A percentile compares a stretch with the other conserved stretches of the same genome.
These are phyloP conservation scores for Penicillium polonicum DNA, from an alignment of 2,329 filamentous ascomycete genomes.

Conservation along the genomic window DNA sequence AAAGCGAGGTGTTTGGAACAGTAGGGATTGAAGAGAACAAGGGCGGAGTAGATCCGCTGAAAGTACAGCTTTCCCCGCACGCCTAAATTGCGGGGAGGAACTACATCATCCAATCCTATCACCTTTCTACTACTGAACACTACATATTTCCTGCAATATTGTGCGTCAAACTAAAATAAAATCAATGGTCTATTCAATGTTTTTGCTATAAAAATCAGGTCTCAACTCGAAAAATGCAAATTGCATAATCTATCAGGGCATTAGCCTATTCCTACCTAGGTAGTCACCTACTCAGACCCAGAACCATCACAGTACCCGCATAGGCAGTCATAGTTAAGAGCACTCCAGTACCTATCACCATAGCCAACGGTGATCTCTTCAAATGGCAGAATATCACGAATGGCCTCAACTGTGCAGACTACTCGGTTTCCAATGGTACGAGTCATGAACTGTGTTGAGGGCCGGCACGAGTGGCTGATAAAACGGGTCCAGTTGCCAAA, in stretches of 20 bases:
- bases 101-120: background rate
- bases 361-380: conserved; percentile 39
- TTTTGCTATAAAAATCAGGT: background rate
- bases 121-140: too few relatives aligned
- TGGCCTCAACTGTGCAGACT: conserved; percentile 22
- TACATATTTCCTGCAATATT: background rate
- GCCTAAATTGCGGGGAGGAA: conserved; percentile 6
- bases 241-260: background rate
- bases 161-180: background rate
- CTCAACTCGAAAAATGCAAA: background rate
- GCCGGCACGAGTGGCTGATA: conserved; percentile 38
- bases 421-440: conserved; percentile 23
- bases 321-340: background rate
- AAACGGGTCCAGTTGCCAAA: conserved; percentile 39
- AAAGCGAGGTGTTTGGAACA: background rate
- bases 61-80: conserved; percentile 12
- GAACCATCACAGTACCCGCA: conserved; percentile 1
- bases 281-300: background rate
- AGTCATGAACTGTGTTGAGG: conserved; percentile 20
- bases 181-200: background rate
- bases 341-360: conserved; percentile 30
- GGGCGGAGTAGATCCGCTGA: background rate
- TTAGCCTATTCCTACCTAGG: background rate
- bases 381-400: conserved; percentile 30
- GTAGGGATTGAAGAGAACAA: background rate